Percentiles rank a stretch among this genome's conserved stretches.
Evolutionary conservation across 2,329 filamentous ascomycete species (phyloP).

Genomic region (Aspergillus persii): DNA sequence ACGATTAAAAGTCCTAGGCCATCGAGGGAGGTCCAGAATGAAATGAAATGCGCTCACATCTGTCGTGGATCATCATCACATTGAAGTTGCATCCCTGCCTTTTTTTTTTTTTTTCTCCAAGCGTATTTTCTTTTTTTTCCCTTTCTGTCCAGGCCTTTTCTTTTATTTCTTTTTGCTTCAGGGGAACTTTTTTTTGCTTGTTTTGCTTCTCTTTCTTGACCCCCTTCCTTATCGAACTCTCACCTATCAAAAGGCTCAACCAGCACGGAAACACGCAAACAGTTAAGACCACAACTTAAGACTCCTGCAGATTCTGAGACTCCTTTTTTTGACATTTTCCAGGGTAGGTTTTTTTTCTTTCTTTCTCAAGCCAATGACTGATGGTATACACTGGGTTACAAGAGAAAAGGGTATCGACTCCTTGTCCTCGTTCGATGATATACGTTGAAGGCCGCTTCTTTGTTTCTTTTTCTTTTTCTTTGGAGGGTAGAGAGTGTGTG

Average conservation of each 20-base stretch:
- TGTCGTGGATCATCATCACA: slow-evolving; percentile 23
- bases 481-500: slow-evolving; percentile 8
- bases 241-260: slow-evolving; percentile 13
- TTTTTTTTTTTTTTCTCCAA: slow-evolving; percentile 12
- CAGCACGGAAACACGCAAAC: slow-evolving; percentile 15
- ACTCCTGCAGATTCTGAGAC: slow-evolving; percentile 8
- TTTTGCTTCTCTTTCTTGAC: slow-evolving; percentile 14
- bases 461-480: background rate
- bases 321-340: background rate
- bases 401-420: slow-evolving; percentile 5
- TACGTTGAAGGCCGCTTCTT: slow-evolving; percentile 15
- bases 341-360: background rate
- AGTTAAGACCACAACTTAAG: slow-evolving; percentile 13
- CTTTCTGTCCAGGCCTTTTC: slow-evolving; percentile 14
- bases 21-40: slow-evolving; percentile 24
- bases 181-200: slow-evolving; percentile 12
- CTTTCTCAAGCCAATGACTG: slow-evolving; percentile 6
- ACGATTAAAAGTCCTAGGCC: slow-evolving; percentile 24
- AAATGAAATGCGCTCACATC: slow-evolving; percentile 24
- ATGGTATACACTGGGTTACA: slow-evolving; percentile 22
- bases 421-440: slow-evolving; percentile 12
- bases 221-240: slow-evolving; percentile 6
- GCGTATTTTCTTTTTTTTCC: slow-evolving; percentile 13
- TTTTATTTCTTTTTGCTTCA: slow-evolving; percentile 11
- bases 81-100: slow-evolving; percentile 17